These are phyloP conservation scores for Colletotrichum godetiae DNA, from an alignment of 2,329 filamentous ascomycete species.

Conservation along the genomic window DNA sequence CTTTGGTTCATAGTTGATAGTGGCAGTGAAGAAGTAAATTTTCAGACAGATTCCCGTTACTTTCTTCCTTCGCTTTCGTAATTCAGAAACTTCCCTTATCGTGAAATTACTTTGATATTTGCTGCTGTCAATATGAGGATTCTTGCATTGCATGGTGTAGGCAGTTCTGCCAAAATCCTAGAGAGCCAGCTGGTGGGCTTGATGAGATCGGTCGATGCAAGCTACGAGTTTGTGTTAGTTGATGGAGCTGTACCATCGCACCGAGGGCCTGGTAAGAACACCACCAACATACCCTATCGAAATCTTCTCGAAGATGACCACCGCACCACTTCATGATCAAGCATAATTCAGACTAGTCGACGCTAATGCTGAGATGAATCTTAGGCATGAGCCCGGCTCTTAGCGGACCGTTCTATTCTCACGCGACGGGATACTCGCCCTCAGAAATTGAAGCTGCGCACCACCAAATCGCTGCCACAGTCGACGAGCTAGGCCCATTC, in stretches of 20 bases:
- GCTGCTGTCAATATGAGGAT: constrained; percentile 22
- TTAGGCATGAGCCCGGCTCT: constrained; percentile 16
- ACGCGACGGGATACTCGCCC: constrained; percentile 13
- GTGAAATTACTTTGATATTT: background rate
- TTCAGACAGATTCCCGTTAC: background rate
- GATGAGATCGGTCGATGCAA: constrained; percentile 20
- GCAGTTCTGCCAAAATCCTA: constrained; percentile 27
- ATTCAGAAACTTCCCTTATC: background rate
- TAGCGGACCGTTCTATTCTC: constrained; percentile 16
- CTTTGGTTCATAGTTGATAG: too few species aligned
- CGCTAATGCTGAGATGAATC: background rate
- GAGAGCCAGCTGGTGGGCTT: constrained; percentile 21
- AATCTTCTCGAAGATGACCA: too few species aligned
- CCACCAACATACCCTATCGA: background rate
- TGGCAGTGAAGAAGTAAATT: too few species aligned
- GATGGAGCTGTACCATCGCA: constrained; percentile 18
- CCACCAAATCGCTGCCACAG: constrained; percentile 7
- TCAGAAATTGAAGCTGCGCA: constrained; percentile 9
- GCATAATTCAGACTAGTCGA: too few species aligned
- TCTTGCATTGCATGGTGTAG: constrained; percentile 22
- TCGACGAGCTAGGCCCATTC: constrained; percentile 37
- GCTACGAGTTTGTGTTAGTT: constrained; percentile 34
- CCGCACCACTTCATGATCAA: too few species aligned
- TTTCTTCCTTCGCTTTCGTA: background rate
- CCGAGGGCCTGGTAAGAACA: constrained; percentile 24